Conservation (phyloP, 202 grass and related monocot genomes). For the Setaria italica region DNA sequence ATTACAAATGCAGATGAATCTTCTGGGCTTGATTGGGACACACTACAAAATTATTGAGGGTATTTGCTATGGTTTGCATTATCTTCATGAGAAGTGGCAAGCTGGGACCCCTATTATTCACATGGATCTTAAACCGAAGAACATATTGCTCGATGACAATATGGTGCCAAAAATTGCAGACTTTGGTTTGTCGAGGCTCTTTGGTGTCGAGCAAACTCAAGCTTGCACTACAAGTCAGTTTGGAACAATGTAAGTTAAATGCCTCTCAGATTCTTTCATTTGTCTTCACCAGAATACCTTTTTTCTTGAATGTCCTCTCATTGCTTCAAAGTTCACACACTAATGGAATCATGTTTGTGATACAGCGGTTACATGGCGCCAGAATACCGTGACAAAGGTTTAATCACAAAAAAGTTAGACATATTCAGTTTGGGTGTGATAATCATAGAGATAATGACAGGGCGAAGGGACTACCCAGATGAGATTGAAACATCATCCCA, state of each 20-base stretch:
- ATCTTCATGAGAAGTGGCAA: slow-evolving; percentile 36
- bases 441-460: too few species aligned
- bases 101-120: slow-evolving; percentile 19
- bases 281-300: too few species aligned
- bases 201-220: neutral
- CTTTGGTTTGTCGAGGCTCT: slow-evolving; percentile 44
- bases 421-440: too few species aligned
- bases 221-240: neutral
- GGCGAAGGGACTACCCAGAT: too few species aligned
- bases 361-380: slow-evolving; percentile 1
- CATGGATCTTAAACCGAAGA: slow-evolving; percentile 41
- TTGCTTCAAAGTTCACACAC: too few species aligned
- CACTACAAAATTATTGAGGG: slow-evolving; percentile 38
- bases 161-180: slow-evolving; percentile 48
- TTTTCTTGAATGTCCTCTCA: too few species aligned
- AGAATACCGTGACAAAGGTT: neutral
- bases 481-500: too few species aligned
- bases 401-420: neutral
- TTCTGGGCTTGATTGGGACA: slow-evolving; percentile 26
- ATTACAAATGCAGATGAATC: neutral
- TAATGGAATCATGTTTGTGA: neutral
- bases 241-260: too few species aligned
- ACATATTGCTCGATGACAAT: slow-evolving; percentile 19
- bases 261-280: too few species aligned
- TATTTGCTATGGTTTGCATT: slow-evolving; percentile 35